These are phyloP conservation scores for Physcomitrellopsis africana DNA, from an alignment of 225 moss, liverwort and hornwort genomes.

Conservation along the genomic window DNA sequence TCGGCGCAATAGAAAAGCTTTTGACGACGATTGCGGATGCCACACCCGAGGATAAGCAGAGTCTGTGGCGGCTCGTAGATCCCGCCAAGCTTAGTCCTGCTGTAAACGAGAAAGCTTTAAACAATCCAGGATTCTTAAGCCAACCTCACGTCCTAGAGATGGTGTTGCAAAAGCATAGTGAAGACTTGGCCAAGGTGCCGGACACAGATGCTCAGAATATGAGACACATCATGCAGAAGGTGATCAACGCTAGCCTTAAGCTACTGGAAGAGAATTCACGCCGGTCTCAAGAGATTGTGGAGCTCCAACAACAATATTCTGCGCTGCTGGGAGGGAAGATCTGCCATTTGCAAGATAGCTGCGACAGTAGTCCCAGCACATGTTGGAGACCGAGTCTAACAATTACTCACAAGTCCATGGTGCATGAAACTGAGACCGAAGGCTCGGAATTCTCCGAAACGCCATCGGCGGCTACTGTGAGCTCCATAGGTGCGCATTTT, in stretches of 20 bases:
- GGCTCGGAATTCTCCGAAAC: constrained; percentile 78
- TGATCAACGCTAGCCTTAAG: constrained; percentile 92
- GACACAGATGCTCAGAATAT: constrained; percentile 77
- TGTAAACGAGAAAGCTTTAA: constrained; percentile 77
- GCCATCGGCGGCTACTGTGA: constrained; percentile 54
- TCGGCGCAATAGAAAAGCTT: constrained; percentile 86
- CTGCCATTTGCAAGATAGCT: constrained; percentile 64
- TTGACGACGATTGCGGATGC: constrained; percentile 49
- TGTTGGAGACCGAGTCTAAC: constrained; percentile 58
- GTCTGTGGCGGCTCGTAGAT: constrained; percentile 82
- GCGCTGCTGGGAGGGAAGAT: constrained; percentile 74
- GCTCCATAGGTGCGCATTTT: constrained; percentile 47
- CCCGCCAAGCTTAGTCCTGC: constrained; percentile 75
- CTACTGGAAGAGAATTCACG: constrained; percentile 86
- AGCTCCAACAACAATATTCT: constrained; percentile 77
- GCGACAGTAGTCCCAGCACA: constrained; percentile 72
- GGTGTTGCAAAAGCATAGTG: constrained; percentile 85
- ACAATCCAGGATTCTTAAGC: constrained; percentile 77
- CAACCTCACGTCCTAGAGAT: constrained; percentile 92
- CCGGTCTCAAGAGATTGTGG: constrained; percentile 78
- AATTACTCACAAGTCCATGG: constrained; percentile 50
- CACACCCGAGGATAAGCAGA: constrained; percentile 60
- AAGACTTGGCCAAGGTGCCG: constrained; percentile 78
- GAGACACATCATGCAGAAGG: constrained; percentile 91
- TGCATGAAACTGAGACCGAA: constrained; percentile 74